Evolutionary conservation across 352 stramenopile genomes (phyloP).

Genomic region (Lagenidium sp.): DNA sequence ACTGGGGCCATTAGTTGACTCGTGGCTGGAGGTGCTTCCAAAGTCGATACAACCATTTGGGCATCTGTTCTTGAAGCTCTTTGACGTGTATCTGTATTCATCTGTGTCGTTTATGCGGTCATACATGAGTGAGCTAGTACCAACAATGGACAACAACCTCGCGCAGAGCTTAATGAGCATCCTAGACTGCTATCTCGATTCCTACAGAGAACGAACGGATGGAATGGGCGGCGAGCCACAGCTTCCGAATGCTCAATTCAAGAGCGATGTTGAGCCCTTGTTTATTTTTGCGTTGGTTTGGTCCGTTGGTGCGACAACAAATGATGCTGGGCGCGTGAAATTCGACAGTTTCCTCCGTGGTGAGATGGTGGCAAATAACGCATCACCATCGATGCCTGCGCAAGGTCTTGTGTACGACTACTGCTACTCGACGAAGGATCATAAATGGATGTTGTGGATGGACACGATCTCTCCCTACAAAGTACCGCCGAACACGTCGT

Average conservation of each 20-base stretch:
- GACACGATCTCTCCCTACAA: constrained; percentile 85
- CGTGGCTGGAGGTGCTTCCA: constrained; percentile 79
- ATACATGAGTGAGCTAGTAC: constrained; percentile 84
- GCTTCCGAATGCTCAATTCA: constrained; percentile 57
- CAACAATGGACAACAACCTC: constrained; percentile 92
- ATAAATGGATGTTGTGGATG: constrained; percentile 93
- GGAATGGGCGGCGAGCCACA: constrained; percentile 28
- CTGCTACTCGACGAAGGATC: constrained; percentile 77
- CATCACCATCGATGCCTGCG: constrained; percentile 38
- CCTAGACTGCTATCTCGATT: constrained; percentile 84
- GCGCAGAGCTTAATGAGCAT: constrained; percentile 89
- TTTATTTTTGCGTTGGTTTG: constrained; percentile 93
- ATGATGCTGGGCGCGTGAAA: constrained; percentile 68
- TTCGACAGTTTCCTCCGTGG: constrained; percentile 87
- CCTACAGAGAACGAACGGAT: constrained; percentile 48
- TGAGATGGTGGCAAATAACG: constrained; percentile 73
- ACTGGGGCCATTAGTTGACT: constrained; percentile 80
- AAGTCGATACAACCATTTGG: constrained; percentile 21
- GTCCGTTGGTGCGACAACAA: constrained; percentile 89
- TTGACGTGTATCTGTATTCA: constrained; percentile 88
- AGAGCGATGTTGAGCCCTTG: constrained; percentile 68
- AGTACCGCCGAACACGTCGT: constrained; percentile 58
- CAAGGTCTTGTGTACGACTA: constrained; percentile 87
- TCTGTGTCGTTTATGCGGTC: constrained; percentile 82
- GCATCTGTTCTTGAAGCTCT: constrained; percentile 63